These are phyloP conservation scores for Chlamydomonas incerta DNA, from an alignment of 139 green algal species.

Conservation along the genomic window DNA sequence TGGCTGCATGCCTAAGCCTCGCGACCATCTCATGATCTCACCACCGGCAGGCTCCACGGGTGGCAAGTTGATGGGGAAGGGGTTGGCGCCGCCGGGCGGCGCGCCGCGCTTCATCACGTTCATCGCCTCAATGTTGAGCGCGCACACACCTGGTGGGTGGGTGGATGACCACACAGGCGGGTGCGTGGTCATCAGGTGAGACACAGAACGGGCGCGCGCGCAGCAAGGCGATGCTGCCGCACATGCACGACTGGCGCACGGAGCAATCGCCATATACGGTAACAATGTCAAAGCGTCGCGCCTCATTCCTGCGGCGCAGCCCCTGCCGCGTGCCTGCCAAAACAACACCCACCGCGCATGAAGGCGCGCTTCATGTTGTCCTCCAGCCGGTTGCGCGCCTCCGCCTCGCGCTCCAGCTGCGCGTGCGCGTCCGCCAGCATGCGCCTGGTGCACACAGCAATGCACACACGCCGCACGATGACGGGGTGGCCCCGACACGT, in stretches of 20 bases:
- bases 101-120: constrained; percentile 71
- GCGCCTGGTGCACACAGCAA: too few relatives aligned
- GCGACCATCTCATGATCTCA: neutral
- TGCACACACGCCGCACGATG: too few relatives aligned
- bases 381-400: constrained; percentile 59
- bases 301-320: too few relatives aligned
- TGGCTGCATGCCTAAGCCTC: neutral
- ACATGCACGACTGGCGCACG: too few relatives aligned
- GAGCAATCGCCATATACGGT: too few relatives aligned
- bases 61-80: constrained; percentile 20
- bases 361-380: constrained; percentile 81
- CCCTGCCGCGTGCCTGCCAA: too few relatives aligned
- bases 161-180: too few relatives aligned
- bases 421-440: constrained; percentile 48
- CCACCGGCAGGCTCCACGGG: neutral
- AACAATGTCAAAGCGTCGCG: too few relatives aligned
- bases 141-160: constrained; percentile 75
- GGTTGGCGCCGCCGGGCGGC: constrained; percentile 45
- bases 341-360: constrained; percentile 71
- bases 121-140: constrained; percentile 83
- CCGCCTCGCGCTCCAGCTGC: constrained; percentile 52
- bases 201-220: too few relatives aligned
- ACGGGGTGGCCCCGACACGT: too few relatives aligned
- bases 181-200: too few relatives aligned
- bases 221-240: too few relatives aligned